Evolutionary conservation across 106 monocot genomes (phyloP).

Genomic region (Ottelia alismoides): DNA sequence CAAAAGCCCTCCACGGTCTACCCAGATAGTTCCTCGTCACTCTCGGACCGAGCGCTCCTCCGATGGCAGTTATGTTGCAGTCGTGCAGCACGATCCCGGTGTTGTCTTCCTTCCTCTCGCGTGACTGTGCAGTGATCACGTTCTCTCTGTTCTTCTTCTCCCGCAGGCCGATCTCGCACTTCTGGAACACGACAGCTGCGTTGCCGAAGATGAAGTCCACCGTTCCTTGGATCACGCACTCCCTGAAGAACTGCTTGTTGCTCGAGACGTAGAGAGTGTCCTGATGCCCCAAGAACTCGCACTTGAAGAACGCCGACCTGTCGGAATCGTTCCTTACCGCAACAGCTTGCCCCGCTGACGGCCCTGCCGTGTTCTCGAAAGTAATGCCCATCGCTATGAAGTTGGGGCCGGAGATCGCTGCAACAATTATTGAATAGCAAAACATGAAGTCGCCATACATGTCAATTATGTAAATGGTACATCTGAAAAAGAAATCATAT

Average conservation of each 20-base stretch:
- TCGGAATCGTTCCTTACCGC: background rate
- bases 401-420: background rate
- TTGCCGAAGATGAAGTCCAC: no score
- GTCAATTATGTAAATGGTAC: background rate
- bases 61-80: background rate
- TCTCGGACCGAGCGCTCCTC: no score
- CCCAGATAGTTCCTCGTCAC: no score
- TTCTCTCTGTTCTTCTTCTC: background rate
- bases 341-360: no score
- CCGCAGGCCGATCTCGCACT: background rate
- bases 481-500: background rate
- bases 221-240: background rate
- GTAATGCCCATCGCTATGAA: background rate
- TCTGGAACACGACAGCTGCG: background rate
- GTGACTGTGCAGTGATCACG: background rate
- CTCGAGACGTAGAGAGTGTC: background rate
- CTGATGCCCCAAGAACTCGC: no score
- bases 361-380: background rate
- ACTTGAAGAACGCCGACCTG: background rate
- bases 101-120: background rate
- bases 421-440: background rate
- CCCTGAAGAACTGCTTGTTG: background rate
- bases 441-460: background rate
- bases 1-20: background rate
- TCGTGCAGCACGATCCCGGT: background rate